A percentile compares a stretch with the other conserved stretches of the same genome.
Conservation (phyloP, 345 rosid genomes). For the Euphorbia lathyris region DNA sequence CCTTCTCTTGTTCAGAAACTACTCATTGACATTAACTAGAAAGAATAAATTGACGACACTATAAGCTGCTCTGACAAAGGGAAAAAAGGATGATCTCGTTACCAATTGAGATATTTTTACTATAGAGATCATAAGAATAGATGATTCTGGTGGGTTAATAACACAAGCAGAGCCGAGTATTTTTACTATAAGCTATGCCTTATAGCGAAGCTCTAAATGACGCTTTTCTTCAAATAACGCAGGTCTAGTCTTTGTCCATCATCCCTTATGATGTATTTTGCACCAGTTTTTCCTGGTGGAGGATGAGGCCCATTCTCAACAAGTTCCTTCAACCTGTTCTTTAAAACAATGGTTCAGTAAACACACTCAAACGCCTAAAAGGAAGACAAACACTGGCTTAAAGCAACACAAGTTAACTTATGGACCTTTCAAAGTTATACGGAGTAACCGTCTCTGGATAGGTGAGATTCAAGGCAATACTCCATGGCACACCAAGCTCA, state of each 20-base stretch:
- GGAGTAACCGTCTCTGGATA: constrained; percentile 97
- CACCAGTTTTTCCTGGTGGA: no score
- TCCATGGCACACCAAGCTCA: no score
- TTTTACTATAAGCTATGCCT: no score
- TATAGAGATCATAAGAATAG: background rate
- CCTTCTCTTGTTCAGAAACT: no score
- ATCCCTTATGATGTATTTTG: constrained; percentile 92
- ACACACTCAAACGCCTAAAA: background rate
- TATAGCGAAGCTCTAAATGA: constrained; percentile 96
- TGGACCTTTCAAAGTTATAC: constrained; percentile 84
- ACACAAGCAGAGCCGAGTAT: no score
- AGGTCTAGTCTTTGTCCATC: constrained; percentile 99
- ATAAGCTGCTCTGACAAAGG: background rate
- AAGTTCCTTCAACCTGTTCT: constrained; percentile 77
- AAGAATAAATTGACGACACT: no score
- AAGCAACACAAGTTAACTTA: constrained; percentile 6
- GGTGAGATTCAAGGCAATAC: constrained; percentile 85
- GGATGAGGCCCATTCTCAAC: constrained; percentile 98
- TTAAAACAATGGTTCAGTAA: background rate
- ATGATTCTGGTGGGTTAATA: no score
- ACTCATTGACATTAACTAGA: no score
- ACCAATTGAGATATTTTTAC: background rate
- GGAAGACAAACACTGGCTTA: background rate
- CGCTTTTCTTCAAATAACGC: constrained; percentile 95
- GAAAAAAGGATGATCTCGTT: background rate